Evolutionary conservation across 306 rosid genomes (phyloP).

Genomic region (Betula pendula): DNA sequence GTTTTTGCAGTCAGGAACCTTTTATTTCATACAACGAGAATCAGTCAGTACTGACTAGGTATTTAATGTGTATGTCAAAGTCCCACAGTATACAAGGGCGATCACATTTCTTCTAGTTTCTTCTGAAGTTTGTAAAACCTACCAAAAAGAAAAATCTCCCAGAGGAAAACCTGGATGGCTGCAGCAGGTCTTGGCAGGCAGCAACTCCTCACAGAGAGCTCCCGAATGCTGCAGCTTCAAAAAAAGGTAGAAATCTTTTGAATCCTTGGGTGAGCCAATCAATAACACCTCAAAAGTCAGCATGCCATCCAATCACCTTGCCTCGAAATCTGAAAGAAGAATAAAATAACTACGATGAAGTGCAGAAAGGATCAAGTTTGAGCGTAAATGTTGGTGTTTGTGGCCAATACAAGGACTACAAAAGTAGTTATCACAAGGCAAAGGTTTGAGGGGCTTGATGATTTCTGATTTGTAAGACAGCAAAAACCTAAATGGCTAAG

Average conservation of each 20-base stretch:
- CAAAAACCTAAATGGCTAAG: not conserved
- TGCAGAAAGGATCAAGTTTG: not conserved
- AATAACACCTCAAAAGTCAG: slow-evolving; percentile 45
- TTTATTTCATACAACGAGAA: slow-evolving; percentile 51
- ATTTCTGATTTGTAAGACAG: not conserved
- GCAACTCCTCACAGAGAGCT: slow-evolving; percentile 54
- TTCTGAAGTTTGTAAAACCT: slow-evolving; percentile 46
- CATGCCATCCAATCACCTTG: slow-evolving; percentile 66
- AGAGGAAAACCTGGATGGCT: slow-evolving; percentile 23
- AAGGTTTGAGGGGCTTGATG: not conserved
- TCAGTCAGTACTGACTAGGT: slow-evolving; percentile 41
- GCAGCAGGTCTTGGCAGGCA: slow-evolving; percentile 35
- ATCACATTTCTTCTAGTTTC: slow-evolving; percentile 43
- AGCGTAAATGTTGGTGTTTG: slow-evolving; percentile 1
- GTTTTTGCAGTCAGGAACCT: slow-evolving; percentile 27
- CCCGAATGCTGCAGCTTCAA: slow-evolving; percentile 55
- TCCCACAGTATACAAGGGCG: slow-evolving; percentile 40
- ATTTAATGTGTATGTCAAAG: slow-evolving; percentile 38
- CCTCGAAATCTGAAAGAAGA: slow-evolving; percentile 72
- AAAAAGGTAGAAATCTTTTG: slow-evolving; percentile 53
- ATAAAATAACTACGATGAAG: slow-evolving; percentile 32
- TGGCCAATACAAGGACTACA: slow-evolving; percentile 6
- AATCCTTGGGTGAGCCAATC: slow-evolving; percentile 61
- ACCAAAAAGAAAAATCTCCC: slow-evolving; percentile 48
- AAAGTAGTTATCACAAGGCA: not conserved